Conservation (phyloP, 208 protist species). For the Tetramitus jugosus region DNA sequence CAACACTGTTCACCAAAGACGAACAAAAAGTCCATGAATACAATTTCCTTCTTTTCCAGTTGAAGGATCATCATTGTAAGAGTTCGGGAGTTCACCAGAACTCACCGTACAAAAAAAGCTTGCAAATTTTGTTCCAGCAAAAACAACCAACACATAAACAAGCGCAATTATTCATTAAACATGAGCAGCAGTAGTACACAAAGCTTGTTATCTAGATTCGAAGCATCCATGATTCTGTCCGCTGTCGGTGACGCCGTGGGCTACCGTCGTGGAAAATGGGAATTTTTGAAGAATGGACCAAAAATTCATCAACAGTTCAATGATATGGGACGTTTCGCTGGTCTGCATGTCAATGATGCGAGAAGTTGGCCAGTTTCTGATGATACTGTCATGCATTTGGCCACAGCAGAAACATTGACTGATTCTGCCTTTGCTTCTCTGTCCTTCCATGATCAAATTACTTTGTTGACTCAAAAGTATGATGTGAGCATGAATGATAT, state of each 20-base stretch:
- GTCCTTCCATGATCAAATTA: neutral
- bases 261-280: neutral
- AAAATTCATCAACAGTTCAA: neutral
- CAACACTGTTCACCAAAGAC: no score
- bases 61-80: no score
- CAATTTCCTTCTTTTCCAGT: no score
- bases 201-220: neutral
- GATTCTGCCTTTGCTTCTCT: no score
- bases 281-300: neutral
- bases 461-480: neutral
- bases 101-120: no score
- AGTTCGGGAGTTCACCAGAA: no score
- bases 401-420: neutral
- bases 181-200: no score
- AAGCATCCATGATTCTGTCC: neutral
- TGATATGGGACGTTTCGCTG: neutral
- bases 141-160: no score
- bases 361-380: neutral
- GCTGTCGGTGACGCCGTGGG: slow-evolving; percentile 3
- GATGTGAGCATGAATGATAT: neutral
- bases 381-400: slow-evolving; percentile 17
- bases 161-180: no score
- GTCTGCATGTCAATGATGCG: neutral
- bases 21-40: no score
- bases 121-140: no score